Evolutionary conservation across 306 rosid species (phyloP), one percentile per base, ranked within the genome.

Genomic region (Astragalus glycyphyllos): DNA sequence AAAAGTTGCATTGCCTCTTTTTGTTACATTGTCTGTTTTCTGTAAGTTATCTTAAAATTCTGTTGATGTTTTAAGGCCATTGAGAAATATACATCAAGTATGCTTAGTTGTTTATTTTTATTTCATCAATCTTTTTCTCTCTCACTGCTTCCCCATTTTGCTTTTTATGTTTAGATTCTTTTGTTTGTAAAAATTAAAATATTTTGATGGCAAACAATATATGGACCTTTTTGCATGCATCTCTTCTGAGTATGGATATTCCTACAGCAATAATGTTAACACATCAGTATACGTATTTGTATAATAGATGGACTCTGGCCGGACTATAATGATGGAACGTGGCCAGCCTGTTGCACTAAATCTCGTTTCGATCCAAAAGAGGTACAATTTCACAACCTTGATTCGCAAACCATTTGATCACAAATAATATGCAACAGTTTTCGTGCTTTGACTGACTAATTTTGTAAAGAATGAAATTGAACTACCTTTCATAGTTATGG

Each of bases 291-390:
- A 4, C 20, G 32, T 73, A 34, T 35, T 83, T 76, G 63, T 37
- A 20, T 86, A 59, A 72, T 73, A 91, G 97, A 95, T 89, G 99
- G 99, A 50, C 89, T 91, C 49, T 95, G 99, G 97, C 90, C 99
- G 7, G 91, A 95, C 66, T 95, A 95, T 78, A 89, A 91, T 77
- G 99, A 95, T 81, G 97, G 97, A 84, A 83, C 84, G 42, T 95
- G 97, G 97, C 99, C 99, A 37, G 23, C 96, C 58, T 95, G 99
- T 82, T 95, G 99, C 84, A 35, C 86, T 14, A 11, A 20, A 62
- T 59, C 85, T 42, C 57, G 5, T 41, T 95, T 89, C 65, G 79
- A 95, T 76, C 96, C 89, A 56, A 87, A 86, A 51, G 89, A 91
- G 96, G 99, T 79, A 78, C 4, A 35, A 54, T 63, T n/a, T 12